Base-by-base conservation (phyloP, 176 grass and related monocot genomes). In the Hyparrhenia diplandra region DNA sequence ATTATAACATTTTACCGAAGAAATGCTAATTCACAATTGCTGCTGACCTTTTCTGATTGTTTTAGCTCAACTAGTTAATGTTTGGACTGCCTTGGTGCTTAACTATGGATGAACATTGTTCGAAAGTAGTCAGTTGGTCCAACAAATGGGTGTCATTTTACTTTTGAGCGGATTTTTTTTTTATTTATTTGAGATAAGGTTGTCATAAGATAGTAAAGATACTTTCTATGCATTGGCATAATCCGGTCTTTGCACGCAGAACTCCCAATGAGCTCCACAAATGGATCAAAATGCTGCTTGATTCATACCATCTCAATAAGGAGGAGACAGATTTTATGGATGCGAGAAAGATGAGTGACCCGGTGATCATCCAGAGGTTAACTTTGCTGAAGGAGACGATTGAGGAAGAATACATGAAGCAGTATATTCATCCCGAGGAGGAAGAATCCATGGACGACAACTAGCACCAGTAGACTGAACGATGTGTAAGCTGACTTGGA, bases 261-360 rank as follows among this genome's bases (percentile, higher is more conserved):
- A 95, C 92, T 71, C 95, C 95, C 8, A 90, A 91, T 18, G 92
- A 98, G 42, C 90, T 98, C 41, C 90, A 98, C 67, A 98, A 91
- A 69, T 98, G 90, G 92, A 88, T 92, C 47, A 89, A 91, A 71
- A 98, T 81, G 69, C 89, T 95, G 86, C 86, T 98, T 7, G 90
- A 98, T 79, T 91, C 90, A n/a, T 95, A 94, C 82, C 84, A 95
- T 87, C 78, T 94, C 32, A 98, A 95, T 58, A 94, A 98, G 81
- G 92, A 97, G 80, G 92, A 94, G 76, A 91, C 88, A 0, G 88
- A 98, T 67, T 67, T 93, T 73, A 87, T 86, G 34, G 92, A 93
- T 83, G 95, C 88, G 8, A 85, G 95, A 69, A 85, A 85, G 70
- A 92, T 98, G 86, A 77, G 84, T 0, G 95, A 95, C 79, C 95